Evolutionary conservation across 805 yeast genomes (phyloP).

Genomic region (Wickerhamomyces ciferrii): DNA sequence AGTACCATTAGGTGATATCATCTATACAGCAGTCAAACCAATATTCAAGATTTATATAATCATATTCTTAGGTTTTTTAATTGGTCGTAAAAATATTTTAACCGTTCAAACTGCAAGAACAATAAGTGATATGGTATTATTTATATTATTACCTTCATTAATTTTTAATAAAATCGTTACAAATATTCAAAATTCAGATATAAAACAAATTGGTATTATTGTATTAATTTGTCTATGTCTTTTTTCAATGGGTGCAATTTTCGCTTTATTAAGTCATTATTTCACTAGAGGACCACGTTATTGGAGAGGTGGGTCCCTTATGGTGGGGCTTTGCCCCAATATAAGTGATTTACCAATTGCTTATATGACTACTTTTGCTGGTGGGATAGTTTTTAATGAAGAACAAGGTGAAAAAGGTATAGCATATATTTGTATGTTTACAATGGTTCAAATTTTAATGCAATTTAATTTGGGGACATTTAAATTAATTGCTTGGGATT

Average conservation of each 20-base stretch:
- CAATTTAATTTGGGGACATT: slow-evolving; percentile 76
- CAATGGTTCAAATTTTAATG: slow-evolving; percentile 55
- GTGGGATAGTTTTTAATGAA: slow-evolving; percentile 50
- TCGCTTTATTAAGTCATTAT: slow-evolving; percentile 31
- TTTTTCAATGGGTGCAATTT: slow-evolving; percentile 40
- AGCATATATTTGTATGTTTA: slow-evolving; percentile 76
- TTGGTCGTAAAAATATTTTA: slow-evolving; percentile 50
- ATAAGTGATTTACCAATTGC: slow-evolving; percentile 78
- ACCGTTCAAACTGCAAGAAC: slow-evolving; percentile 54
- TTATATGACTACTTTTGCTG: slow-evolving; percentile 61
- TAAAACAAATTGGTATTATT: slow-evolving; percentile 59
- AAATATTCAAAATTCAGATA: slow-evolving; percentile 53
- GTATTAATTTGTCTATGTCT: slow-evolving; percentile 43
- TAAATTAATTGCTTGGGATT: slow-evolving; percentile 66
- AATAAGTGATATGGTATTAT: slow-evolving; percentile 53
- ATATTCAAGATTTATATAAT: slow-evolving; percentile 66
- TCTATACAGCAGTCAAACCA: slow-evolving; percentile 60
- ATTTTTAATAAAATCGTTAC: slow-evolving; percentile 54
- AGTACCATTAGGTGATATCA: slow-evolving; percentile 12
- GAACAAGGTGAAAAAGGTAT: slow-evolving; percentile 70
- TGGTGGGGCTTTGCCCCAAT: slow-evolving; percentile 70
- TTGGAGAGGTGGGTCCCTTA: slow-evolving; percentile 65
- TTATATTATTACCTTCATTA: slow-evolving; percentile 57
- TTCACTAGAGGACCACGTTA: slow-evolving; percentile 42
- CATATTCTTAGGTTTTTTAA: slow-evolving; percentile 52